Evolutionary conservation across 148 eudicot species (phyloP), one percentile per base, ranked within the genome.

Genomic region (Amaranthus cruentus): DNA sequence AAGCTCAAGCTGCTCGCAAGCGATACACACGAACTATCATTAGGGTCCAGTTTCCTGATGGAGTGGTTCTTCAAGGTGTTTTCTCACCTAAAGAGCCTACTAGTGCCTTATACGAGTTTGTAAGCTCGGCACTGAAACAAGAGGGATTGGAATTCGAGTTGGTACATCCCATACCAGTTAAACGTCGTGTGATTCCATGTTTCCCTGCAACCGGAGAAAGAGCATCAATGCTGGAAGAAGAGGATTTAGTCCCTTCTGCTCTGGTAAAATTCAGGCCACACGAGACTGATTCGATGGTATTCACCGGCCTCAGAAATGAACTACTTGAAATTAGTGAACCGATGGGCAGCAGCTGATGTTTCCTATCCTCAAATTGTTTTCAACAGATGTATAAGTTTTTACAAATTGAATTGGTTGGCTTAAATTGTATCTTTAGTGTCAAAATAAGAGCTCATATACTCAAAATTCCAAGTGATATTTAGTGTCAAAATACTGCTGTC

Each of bases 21-120:
- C 85, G 80, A 82, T 90, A 90, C 78, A 81, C 48, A 5, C 87
- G 71, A 79, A 81, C 92, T 15, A 81, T 95, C 47, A 87, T 95
- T 44, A 82, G 99, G 74, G 77, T 95, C 11, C 97, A 95, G 75
- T 95, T 95, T 73, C 99, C 99, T 69, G 97, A 95, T 78, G 94
- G 94, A 38, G 99, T 95, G 64, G 94, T 95, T 79, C 99, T 95
- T 65, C 99, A 95, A 84, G 97, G 91, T 58, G 82, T 88, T 60
- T 95, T 95, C 70, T 83, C 80, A 47, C 96, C 97, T 14, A 59
- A 69, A 68, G 97, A 95, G 72, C 90, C 89, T 54, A 95, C 99
- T 43, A 86, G 81, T 48, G 83, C 80, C 18, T 84, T 95, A 8
- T 95, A 95, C 62, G 96, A 89, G 92, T 88, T 88, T 81, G 97